Percentiles rank a stretch among this genome's conserved stretches.
phyloP scores from a whole-genome alignment of 495 filamentous ascomycete genomes.

The Tetracladium marchalianum region DNA sequence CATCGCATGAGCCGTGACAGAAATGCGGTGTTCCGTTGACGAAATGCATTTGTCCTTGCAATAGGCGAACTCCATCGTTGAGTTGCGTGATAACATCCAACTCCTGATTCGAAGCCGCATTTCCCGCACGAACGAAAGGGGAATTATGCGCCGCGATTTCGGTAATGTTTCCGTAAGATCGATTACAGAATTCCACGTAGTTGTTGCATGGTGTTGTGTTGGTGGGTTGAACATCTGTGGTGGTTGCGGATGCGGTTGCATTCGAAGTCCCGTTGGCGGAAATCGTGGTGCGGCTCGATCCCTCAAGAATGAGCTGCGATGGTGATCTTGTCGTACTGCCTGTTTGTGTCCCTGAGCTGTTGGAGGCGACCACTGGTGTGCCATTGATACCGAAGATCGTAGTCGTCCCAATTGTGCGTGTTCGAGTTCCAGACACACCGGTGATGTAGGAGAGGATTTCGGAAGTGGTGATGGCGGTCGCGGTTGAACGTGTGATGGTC shows the following conservation, averaged over 20 bases:
- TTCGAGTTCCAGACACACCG: slow-evolving; percentile 14
- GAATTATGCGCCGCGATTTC: slow-evolving; percentile 82
- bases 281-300: slow-evolving; percentile 18
- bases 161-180: slow-evolving; percentile 86
- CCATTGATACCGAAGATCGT: slow-evolving; percentile 14
- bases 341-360: slow-evolving; percentile 22
- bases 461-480: slow-evolving; percentile 10
- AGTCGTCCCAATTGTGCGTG: slow-evolving; percentile 15
- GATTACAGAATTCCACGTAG: slow-evolving; percentile 70
- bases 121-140: slow-evolving; percentile 63
- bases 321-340: slow-evolving; percentile 1
- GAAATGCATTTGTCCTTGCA: slow-evolving; percentile 65
- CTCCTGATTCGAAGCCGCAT: slow-evolving; percentile 60
- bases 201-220: slow-evolving; percentile 79
- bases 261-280: slow-evolving; percentile 23
- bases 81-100: slow-evolving; percentile 63
- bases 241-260: slow-evolving; percentile 26
- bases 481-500: slow-evolving; percentile 21
- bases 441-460: slow-evolving; percentile 10
- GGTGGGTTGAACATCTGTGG: slow-evolving; percentile 34
- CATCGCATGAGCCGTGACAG: slow-evolving; percentile 70
- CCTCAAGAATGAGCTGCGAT: slow-evolving; percentile 25
- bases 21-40: slow-evolving; percentile 40
- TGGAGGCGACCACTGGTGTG: slow-evolving; percentile 12
- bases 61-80: slow-evolving; percentile 82